Evolutionary conservation across 495 filamentous ascomycete species (phyloP).

Genomic region (Penicillium coprophilum): DNA sequence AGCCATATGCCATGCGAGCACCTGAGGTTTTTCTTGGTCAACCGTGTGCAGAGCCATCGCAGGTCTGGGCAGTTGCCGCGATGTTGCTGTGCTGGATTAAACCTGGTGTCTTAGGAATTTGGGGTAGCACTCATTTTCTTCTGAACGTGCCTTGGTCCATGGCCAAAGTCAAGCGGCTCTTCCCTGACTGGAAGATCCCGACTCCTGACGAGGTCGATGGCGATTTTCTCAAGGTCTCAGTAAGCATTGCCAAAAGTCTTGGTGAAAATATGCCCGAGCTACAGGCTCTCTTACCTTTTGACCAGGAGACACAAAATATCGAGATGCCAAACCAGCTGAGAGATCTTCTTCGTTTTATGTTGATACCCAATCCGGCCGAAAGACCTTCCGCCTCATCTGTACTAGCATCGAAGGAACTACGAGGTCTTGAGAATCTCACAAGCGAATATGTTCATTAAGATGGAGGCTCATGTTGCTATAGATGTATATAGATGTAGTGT

Average conservation of each 20-base stretch:
- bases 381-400: not conserved
- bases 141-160: not conserved
- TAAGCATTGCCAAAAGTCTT: too few relatives aligned
- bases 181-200: not conserved
- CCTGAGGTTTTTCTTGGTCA: not conserved
- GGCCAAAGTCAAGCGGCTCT: not conserved
- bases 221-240: too few relatives aligned
- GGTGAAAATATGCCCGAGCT: too few relatives aligned
- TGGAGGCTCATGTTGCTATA: too few relatives aligned
- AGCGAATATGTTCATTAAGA: too few relatives aligned
- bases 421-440: not conserved
- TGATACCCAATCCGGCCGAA: not conserved
- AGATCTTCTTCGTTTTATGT: not conserved
- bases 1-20: constrained; percentile 1
- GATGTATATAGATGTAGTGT: too few relatives aligned
- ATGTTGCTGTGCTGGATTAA: constrained; percentile 3
- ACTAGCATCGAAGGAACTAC: not conserved
- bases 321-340: not conserved
- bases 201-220: too few relatives aligned
- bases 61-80: constrained; percentile 3
- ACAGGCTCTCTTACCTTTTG: too few relatives aligned
- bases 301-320: not conserved
- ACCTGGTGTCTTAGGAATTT: not conserved
- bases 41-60: not conserved
- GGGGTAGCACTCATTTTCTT: not conserved